Percentiles rank a stretch among this genome's conserved stretches.
phyloP scores from a whole-genome alignment of 2,329 filamentous ascomycete species.

The Sclerotinia spermophila region DNA sequence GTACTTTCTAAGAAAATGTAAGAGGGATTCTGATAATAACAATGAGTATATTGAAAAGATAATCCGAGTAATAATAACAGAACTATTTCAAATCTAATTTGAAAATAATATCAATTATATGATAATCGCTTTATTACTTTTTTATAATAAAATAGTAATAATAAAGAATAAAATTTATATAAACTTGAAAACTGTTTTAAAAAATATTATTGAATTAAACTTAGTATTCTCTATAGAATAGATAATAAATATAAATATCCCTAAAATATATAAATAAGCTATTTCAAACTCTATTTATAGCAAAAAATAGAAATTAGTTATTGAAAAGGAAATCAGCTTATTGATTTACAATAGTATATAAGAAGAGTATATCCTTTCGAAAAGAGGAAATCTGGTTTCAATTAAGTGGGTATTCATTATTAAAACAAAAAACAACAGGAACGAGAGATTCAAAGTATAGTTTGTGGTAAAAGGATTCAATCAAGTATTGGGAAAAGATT shows the following conservation, averaged over 20 bases:
- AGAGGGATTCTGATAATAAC: too few relatives aligned
- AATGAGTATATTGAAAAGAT: too few relatives aligned
- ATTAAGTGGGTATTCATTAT: background rate
- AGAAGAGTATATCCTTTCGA: background rate
- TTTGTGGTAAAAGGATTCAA: background rate
- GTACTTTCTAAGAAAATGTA: too few relatives aligned
- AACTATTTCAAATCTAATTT: too few relatives aligned
- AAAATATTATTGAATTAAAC: background rate
- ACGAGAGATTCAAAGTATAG: background rate
- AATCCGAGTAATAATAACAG: too few relatives aligned
- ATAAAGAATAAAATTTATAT: too few relatives aligned
- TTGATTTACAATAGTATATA: background rate
- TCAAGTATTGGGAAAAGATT: background rate
- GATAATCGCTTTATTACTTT: too few relatives aligned
- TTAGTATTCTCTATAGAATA: background rate
- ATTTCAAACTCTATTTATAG: background rate
- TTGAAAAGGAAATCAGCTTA: background rate
- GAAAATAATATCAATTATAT: too few relatives aligned
- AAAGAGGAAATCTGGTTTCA: background rate
- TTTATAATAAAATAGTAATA: too few relatives aligned
- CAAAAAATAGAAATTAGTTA: background rate
- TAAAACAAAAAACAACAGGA: background rate
- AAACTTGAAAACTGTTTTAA: too few relatives aligned
- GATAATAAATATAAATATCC: background rate
- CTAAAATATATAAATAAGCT: background rate